Conservation (phyloP, 1,139 yeast genomes). For the Hyphopichia burtonii region DNA sequence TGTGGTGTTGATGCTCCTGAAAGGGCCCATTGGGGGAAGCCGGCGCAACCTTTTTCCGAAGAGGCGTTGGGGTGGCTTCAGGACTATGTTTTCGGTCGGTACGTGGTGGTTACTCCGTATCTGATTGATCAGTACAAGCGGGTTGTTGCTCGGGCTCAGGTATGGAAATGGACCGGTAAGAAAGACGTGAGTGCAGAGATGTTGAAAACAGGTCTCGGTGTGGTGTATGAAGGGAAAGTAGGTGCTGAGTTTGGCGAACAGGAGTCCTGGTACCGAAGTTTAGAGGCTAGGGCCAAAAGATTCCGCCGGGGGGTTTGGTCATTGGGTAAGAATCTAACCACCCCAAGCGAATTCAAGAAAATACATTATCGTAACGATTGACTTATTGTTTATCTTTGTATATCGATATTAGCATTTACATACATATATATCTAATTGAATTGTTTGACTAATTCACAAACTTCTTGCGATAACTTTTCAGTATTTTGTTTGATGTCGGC, state of each 20-base stretch:
- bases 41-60: slow-evolving; percentile 84
- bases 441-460: slow-evolving; percentile 31
- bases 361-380: slow-evolving; percentile 16
- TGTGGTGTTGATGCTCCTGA: slow-evolving; percentile 99
- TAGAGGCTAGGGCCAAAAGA: slow-evolving; percentile 61
- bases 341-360: slow-evolving; percentile 83
- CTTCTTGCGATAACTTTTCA: slow-evolving; percentile 30
- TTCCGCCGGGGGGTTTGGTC: slow-evolving; percentile 73
- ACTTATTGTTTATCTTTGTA: background rate
- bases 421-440: background rate
- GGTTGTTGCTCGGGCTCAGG: slow-evolving; percentile 77
- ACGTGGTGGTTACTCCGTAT: slow-evolving; percentile 73
- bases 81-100: slow-evolving; percentile 58
- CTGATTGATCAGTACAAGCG: slow-evolving; percentile 86
- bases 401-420: background rate
- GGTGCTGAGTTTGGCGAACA: slow-evolving; percentile 87
- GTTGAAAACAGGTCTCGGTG: slow-evolving; percentile 79
- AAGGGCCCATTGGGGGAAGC: slow-evolving; percentile 89
- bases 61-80: slow-evolving; percentile 83
- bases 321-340: slow-evolving; percentile 47
- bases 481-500: slow-evolving; percentile 51
- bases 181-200: slow-evolving; percentile 85
- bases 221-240: slow-evolving; percentile 78
- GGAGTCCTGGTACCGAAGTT: slow-evolving; percentile 54
- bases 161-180: slow-evolving; percentile 72